Base-by-base conservation (phyloP, 1,284 basidiomycete species). In the Agaricales sp. region DNA sequence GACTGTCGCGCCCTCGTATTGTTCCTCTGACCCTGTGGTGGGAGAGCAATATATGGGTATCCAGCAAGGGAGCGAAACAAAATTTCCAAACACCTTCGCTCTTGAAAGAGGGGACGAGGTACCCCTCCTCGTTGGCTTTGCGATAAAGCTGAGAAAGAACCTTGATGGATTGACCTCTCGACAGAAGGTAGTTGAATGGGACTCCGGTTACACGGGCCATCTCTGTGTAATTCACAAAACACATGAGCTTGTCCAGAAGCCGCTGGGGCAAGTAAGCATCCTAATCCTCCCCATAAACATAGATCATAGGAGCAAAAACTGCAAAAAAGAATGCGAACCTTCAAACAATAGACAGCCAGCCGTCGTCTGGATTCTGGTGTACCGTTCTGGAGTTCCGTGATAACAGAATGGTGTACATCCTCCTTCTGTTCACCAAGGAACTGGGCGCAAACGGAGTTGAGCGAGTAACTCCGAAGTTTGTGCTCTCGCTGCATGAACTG, bases 401-500 rank as follows among this genome's bases (percentile, higher is more conserved):
- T 98, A 53, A 95, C 91, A 1, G 93, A 96, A 61, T 97, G 85
- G 59, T 97, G 93, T 19, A 97, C 93, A 57, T 97, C 93, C 62
- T 97, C 93, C 64, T 97, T 97, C 64, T 97, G 94, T 62, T 97
- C 94, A 22, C 91, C 92, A 2, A 97, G 72, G 66, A 97, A 97
- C 58, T 93, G 90, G 1, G 94, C 87, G 62, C 93, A 97, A 45
- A 97, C 93, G 1, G 93, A 87, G 63, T 97, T 97, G 54, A 97
- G 82, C 0, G 93, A 91, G 63, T 97, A 97, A 59, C 88, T 92
- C 21, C 94, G 82, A 3, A 97, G 71, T 61, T 97, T 97, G 70
- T 96, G 87, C 63, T 97, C 94, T 53, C 93, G 79, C 59, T 97
- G 93, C 90, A 97, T 97, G 62, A 91, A 92, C 58, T 96, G 92